A percentile compares a stretch with the other conserved stretches of the same genome.
Conservation (phyloP, 805 yeast genomes). For the Candida boleticola region DNA sequence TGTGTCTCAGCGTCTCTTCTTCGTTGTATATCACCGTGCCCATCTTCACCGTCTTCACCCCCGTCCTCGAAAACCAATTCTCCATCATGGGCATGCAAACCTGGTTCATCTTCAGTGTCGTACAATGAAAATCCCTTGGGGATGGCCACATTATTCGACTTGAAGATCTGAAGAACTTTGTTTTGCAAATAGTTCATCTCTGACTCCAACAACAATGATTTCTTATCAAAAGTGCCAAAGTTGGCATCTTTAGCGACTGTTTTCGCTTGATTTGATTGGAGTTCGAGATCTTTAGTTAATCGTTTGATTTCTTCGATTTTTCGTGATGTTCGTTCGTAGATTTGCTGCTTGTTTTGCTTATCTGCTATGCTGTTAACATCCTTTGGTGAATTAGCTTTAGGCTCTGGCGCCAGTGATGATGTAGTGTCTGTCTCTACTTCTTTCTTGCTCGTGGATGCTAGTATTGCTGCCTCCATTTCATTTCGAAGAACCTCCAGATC, state of each 20-base stretch:
- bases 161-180: constrained; percentile 20
- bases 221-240: not conserved
- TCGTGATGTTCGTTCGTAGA: not conserved
- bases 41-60: not conserved
- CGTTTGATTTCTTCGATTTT: not conserved
- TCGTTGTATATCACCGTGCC: not conserved
- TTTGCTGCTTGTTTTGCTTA: not conserved
- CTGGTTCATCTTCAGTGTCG: constrained; percentile 40
- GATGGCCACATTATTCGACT: constrained; percentile 2
- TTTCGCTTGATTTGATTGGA: not conserved
- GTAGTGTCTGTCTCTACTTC: not conserved
- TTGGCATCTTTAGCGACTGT: not conserved
- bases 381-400: too few relatives aligned
- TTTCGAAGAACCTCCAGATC: constrained; percentile 1
- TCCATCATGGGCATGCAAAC: constrained; percentile 28
- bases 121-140: constrained; percentile 28
- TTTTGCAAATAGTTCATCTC: constrained; percentile 29
- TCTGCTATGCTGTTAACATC: too few relatives aligned
- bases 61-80: not conserved
- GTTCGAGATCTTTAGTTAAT: not conserved
- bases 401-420: not conserved
- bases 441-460: not conserved
- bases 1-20: constrained; percentile 19
- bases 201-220: constrained; percentile 18
- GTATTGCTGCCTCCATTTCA: not conserved